These are phyloP conservation scores for Lasiodiplodia gonubiensis DNA, from an alignment of 2,329 filamentous ascomycete species.

Conservation along the genomic window DNA sequence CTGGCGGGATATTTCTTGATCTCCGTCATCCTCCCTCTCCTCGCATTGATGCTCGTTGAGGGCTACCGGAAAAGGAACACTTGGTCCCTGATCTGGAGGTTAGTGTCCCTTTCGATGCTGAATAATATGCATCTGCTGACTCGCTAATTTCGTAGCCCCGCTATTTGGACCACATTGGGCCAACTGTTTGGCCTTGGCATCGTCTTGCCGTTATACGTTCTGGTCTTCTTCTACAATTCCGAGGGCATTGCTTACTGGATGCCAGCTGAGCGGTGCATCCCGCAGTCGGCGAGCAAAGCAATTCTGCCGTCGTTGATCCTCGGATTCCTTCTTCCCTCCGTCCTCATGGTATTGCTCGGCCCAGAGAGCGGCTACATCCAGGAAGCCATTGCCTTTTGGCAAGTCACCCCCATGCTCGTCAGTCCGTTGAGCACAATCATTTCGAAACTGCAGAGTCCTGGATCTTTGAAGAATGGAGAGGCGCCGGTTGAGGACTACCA, in stretches of 20 bases:
- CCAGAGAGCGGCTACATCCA: background rate
- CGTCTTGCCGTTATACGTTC: background rate
- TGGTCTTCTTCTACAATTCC: background rate
- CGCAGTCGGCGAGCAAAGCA: background rate
- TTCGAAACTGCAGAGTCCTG: background rate
- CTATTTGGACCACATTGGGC: background rate
- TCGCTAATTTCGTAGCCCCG: background rate
- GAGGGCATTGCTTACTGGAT: constrained; percentile 10
- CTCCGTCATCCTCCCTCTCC: background rate
- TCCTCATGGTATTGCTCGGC: background rate
- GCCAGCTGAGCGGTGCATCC: constrained; percentile 3
- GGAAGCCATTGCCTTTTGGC: background rate
- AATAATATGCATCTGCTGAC: background rate
- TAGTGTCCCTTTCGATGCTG: background rate
- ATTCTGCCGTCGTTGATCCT: background rate
- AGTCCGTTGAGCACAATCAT: background rate
- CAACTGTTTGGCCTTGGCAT: background rate
- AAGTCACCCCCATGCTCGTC: background rate
- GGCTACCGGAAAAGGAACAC: constrained; percentile 2
- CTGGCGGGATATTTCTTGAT: constrained; percentile 3
- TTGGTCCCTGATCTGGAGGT: constrained; percentile 8
- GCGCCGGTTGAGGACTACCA: constrained; percentile 1
- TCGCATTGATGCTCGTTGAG: constrained; percentile 1
- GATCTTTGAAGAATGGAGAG: background rate
- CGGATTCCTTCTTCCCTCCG: background rate